A percentile compares a stretch with the other conserved stretches of the same genome.
These are phyloP conservation scores for Pseudisothecium myosuroides DNA, from an alignment of 225 moss, liverwort and hornwort species.

Conservation along the genomic window DNA sequence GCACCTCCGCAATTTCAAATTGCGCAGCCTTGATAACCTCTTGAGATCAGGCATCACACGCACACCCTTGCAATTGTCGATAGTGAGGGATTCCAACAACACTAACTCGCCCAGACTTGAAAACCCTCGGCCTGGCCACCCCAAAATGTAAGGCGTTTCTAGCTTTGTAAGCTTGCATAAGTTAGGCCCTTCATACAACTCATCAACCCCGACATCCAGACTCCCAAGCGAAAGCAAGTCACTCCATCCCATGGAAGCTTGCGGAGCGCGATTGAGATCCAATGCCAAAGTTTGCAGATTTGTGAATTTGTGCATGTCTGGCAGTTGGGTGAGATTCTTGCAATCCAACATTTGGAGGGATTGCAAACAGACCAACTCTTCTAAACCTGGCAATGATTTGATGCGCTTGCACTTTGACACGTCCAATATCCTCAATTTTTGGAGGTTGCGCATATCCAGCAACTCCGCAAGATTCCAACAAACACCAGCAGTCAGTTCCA, in stretches of 20 bases:
- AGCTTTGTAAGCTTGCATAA: background rate
- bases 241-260: rapidly evolving
- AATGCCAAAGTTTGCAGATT: too few relatives aligned
- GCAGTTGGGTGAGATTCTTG: too few relatives aligned
- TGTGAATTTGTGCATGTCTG: too few relatives aligned
- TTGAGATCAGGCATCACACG: background rate
- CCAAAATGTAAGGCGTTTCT: rapidly evolving
- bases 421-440: too few relatives aligned
- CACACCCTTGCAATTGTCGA: background rate
- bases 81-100: rapidly evolving
- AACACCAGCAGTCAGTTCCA: background rate
- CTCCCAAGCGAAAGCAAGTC: background rate
- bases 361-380: too few relatives aligned
- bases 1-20: rapidly evolving
- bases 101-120: rapidly evolving
- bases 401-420: too few relatives aligned
- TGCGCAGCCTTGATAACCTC: background rate
- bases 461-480: background rate
- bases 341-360: too few relatives aligned
- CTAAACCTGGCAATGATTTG: too few relatives aligned
- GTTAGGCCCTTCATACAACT: background rate
- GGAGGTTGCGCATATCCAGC: too few relatives aligned
- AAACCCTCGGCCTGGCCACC: too few relatives aligned
- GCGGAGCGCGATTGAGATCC: rapidly evolving
- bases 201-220: rapidly evolving